Evolutionary conservation across 2,329 filamentous ascomycete species (phyloP), one percentile per base, ranked within the genome.

Genomic region (Xenosphaeropsis pyriputrescens): DNA sequence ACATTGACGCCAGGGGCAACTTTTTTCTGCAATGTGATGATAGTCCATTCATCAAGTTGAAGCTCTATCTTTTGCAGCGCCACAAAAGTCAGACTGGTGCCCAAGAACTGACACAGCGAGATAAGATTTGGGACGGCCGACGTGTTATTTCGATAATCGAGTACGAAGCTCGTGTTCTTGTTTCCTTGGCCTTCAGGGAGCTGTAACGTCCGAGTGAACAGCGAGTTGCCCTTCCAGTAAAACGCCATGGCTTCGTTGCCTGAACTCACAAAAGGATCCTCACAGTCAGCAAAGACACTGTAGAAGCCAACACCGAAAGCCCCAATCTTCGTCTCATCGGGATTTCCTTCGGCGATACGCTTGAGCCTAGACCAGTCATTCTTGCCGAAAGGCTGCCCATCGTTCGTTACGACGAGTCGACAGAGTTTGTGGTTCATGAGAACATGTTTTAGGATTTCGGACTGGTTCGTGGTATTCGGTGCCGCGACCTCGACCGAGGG

Each of bases 271-370:
- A 98, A 96, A 0, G 91, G 91, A 49, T 95, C 86, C 59, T 98
- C 93, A 56, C 89, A 98, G 56, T 98, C 91, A 43, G 91, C 85
- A 57, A 98, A 98, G 30, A 96, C 89, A 56, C 85, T 93, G 67
- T 98, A 98, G 63, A 98, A 98, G 2, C 91, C 91, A 22, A 98
- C 91, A 47, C 91, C 91, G 56, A 98, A 98, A 3, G 91, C 93
- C 39, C 91, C 91, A 50, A 98, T 98, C 65, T 98, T 98, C 34
- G 88, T 96, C 62, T 98, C 91, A 57, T 98, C 91, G 0, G 91
- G 91, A 53, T 98, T 98, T 34, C 91, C 93, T 57, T 98, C 91
- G n/a, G 91, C 93, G 45, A 98, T 98, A 43, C 89, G 78, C 66
- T 96, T 96, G 46, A 98, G 57, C 38, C 91, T 74, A 34, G 78